These are phyloP conservation scores for Fraxinus pennsylvanica DNA, from an alignment of 257 asterid genomes.

Conservation along the genomic window DNA sequence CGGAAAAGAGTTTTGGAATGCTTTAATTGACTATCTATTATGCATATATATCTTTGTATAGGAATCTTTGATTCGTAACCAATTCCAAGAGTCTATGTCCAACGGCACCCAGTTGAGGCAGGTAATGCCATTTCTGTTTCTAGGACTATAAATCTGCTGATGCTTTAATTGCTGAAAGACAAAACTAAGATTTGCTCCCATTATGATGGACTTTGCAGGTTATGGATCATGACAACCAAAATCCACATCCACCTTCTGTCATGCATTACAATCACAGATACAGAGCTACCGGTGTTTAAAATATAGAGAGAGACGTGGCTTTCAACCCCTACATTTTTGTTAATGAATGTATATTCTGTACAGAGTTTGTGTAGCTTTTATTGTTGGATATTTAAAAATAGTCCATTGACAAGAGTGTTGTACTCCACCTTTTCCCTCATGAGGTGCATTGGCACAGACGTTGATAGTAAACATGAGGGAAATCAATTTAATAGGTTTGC, in stretches of 20 bases:
- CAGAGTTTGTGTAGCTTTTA: not conserved
- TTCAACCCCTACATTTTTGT: not conserved
- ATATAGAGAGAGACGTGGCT: conserved; percentile 11
- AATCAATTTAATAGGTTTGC: not conserved
- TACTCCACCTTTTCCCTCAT: conserved; percentile 17
- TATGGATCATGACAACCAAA: conserved; percentile 45
- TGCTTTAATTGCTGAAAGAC: conserved; percentile 5
- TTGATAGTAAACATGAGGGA: conserved; percentile 17
- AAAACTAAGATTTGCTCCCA: conserved; percentile 26
- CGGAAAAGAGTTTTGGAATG: not conserved
- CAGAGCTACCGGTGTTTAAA: conserved; percentile 53
- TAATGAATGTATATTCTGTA: conserved; percentile 14
- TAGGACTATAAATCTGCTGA: not conserved
- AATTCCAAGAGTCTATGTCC: conserved; percentile 52
- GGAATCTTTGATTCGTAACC: conserved; percentile 57
- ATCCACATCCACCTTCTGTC: conserved; percentile 49
- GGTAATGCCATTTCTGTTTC: conserved; percentile 35
- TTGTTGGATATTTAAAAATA: conserved; percentile 1
- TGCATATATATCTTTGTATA: conserved; percentile 10
- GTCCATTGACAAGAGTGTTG: conserved; percentile 6
- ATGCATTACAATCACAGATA: conserved; percentile 50
- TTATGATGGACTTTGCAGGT: conserved; percentile 40
- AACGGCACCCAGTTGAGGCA: conserved; percentile 49
- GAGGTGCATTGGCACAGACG: conserved; percentile 12
- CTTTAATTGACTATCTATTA: conserved; percentile 1